A percentile compares a stretch with the other conserved stretches of the same genome.
phyloP scores from a whole-genome alignment of 768 basidiomycete genomes.

The Trametes cingulata region DNA sequence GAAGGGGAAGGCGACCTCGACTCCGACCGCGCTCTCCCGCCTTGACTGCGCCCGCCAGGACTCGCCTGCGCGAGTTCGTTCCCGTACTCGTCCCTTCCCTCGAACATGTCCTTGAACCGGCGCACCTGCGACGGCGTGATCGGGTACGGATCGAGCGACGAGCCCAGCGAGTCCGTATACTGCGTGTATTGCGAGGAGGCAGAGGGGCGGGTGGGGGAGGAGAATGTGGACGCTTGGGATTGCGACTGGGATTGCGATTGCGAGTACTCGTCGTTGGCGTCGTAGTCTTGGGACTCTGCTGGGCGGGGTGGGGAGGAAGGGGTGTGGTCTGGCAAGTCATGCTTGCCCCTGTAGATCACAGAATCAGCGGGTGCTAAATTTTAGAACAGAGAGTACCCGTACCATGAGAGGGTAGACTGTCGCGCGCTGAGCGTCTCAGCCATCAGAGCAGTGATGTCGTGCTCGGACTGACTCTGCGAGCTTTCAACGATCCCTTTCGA shows the following conservation, averaged over 20 bases:
- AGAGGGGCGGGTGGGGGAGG: neutral
- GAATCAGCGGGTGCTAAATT: too few relatives aligned
- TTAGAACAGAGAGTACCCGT: too few relatives aligned
- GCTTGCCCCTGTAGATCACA: neutral
- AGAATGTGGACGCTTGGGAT: conserved; percentile 1
- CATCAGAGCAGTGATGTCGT: conserved; percentile 23
- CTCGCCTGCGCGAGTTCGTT: neutral
- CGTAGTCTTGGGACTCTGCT: conserved; percentile 5
- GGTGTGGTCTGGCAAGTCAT: neutral
- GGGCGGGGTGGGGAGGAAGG: conserved; percentile 6
- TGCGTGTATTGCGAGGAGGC: conserved; percentile 1
- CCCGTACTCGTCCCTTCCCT: conserved; percentile 11
- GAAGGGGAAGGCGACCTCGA: neutral
- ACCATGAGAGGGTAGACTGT: neutral
- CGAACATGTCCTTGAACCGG: conserved; percentile 10
- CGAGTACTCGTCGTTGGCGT: conserved; percentile 16
- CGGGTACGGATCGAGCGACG: neutral
- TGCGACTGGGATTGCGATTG: neutral
- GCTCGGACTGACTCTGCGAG: conserved; percentile 38
- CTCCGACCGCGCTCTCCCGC: neutral
- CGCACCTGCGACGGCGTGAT: conserved; percentile 4
- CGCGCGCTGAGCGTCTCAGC: neutral
- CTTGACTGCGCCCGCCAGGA: neutral
- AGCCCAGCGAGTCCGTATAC: neutral
- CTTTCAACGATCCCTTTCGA: conserved; percentile 24